Evolutionary conservation across 1,284 basidiomycete species (phyloP), one percentile per base, ranked within the genome.

Genomic region (Leccinum idahoense): DNA sequence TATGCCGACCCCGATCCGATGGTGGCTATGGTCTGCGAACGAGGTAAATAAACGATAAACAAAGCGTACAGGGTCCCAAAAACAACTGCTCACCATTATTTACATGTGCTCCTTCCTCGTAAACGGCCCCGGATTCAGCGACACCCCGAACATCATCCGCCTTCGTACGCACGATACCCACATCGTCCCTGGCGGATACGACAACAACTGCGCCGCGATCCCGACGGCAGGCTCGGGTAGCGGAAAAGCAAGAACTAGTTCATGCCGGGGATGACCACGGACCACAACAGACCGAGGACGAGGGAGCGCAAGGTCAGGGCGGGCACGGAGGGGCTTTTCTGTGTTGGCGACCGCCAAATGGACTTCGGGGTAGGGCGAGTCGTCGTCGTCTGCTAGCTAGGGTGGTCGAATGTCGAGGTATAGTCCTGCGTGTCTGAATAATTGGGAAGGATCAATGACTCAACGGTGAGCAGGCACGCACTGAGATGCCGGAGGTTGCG

Each of bases 281-380:
- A 79, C 76, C 79, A 81, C 35, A 78, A 67, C 37, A 83, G 68
- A 55, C 85, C 83, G 74, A 77, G 71, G 29, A 81, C 70, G 88
- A 88, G 92, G 32, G 85, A 80, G 20, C 90, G 85, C 65, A 90
- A 68, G 2, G 83, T 90, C 39, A 78, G 80, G 4, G 77, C 79
- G 2, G 87, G 87, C 70, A 90, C 85, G 37, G 76, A 72, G 7
- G 81, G 80, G 70, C 32, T 91, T 87, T 67, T 92, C 89, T 2
- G 85, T 87, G 71, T 89, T 88, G 49, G 87, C 83, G 23, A 92
- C 90, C 41, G 87, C 88, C 20, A 88, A 88, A 35, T 90, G 85
- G 29, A 92, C 90, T 70, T 91, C 89, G 8, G 88, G 88, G 71
- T 92, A 92, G 0, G 83, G 85, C 0, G 84, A 46, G 44, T 46